phyloP scores from a whole-genome alignment of 208 protist species.

The Spongospora subterranea region DNA sequence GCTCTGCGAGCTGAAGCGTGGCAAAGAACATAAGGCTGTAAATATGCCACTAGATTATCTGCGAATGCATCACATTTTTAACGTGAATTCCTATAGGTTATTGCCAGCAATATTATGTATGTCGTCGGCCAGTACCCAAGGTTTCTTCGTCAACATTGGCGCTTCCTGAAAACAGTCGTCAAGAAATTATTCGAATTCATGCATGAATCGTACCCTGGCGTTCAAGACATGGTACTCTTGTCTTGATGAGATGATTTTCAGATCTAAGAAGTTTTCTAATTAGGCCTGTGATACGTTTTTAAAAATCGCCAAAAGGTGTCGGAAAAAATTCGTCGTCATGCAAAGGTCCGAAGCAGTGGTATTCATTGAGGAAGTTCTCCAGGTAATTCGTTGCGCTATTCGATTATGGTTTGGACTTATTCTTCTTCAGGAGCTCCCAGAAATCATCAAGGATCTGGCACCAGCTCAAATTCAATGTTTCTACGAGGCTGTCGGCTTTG shows the following conservation, averaged over 20 bases:
- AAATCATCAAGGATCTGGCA: conserved; percentile 88
- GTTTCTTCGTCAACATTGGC: conserved; percentile 94
- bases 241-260: too few species aligned
- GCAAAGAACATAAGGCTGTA: conserved; percentile 71
- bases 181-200: conserved; percentile 99
- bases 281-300: conserved; percentile 96
- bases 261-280: too few species aligned
- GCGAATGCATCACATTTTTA: neutral
- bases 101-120: conserved; percentile 99
- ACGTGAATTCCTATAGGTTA: conserved; percentile 81
- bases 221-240: conserved; percentile 99
- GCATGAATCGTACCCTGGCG: conserved; percentile 94
- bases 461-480: conserved; percentile 88
- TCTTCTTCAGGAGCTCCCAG: conserved; percentile 79
- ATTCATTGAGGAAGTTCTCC: conserved; percentile 91
- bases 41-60: neutral
- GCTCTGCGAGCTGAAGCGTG: conserved; percentile 89
- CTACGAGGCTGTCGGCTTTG: conserved; percentile 93
- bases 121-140: conserved; percentile 98
- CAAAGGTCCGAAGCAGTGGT: conserved; percentile 75
- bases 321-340: conserved; percentile 82
- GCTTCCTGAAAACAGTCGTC: conserved; percentile 97
- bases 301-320: conserved; percentile 95
- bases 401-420: neutral
- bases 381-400: neutral